A percentile compares a stretch with the other conserved stretches of the same genome.
Evolutionary conservation across 2,329 filamentous ascomycete genomes (phyloP).

Genomic region (Colletotrichum kahawae): DNA sequence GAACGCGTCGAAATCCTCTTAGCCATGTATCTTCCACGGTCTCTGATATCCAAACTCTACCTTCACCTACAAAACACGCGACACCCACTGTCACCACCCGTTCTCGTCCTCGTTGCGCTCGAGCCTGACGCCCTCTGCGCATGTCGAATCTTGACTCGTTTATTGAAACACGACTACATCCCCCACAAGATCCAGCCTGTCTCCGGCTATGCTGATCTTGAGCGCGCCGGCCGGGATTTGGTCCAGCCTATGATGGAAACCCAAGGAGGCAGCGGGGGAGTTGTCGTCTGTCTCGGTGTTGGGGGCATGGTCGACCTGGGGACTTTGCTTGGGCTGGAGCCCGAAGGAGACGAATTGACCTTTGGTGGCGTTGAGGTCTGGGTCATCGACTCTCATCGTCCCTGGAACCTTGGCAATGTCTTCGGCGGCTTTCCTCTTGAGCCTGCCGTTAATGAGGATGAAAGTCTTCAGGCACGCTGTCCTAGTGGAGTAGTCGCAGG

Average conservation of each 20-base stretch:
- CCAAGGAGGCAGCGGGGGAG: constrained; percentile 82
- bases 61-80: constrained; percentile 83
- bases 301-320: constrained; percentile 91
- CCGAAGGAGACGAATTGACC: constrained; percentile 67
- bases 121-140: constrained; percentile 96
- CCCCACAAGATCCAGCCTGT: constrained; percentile 97
- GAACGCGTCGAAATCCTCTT: constrained; percentile 34
- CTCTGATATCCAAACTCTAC: constrained; percentile 90
- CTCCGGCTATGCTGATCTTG: constrained; percentile 88
- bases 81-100: constrained; percentile 88
- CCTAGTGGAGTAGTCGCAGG: constrained; percentile 75
- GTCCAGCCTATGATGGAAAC: constrained; percentile 86
- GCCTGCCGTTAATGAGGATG: constrained; percentile 51
- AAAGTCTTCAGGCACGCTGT: constrained; percentile 55
- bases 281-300: constrained; percentile 91
- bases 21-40: constrained; percentile 91
- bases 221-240: constrained; percentile 77
- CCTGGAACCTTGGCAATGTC: constrained; percentile 94
- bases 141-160: constrained; percentile 87
- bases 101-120: constrained; percentile 89
- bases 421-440: constrained; percentile 76
- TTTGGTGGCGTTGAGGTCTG: constrained; percentile 92
- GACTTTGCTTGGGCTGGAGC: constrained; percentile 76
- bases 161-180: constrained; percentile 98
- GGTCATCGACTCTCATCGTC: constrained; percentile 88